Evolutionary conservation across 23 red algal species (phyloP).

Genomic region (Gracilaria domingensis): DNA sequence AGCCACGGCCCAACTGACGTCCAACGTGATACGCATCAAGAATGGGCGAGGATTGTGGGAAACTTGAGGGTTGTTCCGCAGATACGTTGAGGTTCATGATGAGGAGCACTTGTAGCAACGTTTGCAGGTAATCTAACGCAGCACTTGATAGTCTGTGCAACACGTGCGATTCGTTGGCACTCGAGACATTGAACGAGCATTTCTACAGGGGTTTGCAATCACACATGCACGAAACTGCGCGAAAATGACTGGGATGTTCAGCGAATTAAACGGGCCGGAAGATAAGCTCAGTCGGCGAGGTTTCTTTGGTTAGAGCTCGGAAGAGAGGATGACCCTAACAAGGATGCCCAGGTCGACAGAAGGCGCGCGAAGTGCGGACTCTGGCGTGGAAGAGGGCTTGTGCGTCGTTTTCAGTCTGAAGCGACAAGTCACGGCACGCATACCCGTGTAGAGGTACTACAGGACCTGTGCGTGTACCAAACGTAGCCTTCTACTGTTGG

Average conservation of each 20-base stretch:
- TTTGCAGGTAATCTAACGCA: background rate
- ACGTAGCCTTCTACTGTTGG: too few species aligned
- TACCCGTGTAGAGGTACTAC: too few species aligned
- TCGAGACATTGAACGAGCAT: background rate
- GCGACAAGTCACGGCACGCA: too few species aligned
- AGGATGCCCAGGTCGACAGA: too few species aligned
- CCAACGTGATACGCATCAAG: conserved; percentile 47
- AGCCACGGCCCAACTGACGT: conserved; percentile 50
- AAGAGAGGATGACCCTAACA: background rate
- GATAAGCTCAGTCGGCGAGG: background rate
- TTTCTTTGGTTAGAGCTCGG: background rate
- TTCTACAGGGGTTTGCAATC: background rate
- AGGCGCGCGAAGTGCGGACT: background rate
- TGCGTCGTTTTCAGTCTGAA: background rate
- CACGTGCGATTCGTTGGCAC: background rate
- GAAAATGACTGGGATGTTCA: background rate
- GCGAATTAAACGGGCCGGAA: background rate
- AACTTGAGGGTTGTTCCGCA: background rate
- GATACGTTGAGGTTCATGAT: background rate
- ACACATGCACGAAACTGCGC: background rate
- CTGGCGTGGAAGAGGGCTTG: background rate
- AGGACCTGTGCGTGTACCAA: too few species aligned
- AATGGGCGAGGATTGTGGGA: conserved; percentile 25
- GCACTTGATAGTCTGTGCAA: background rate
- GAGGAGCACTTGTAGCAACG: background rate